Evolutionary conservation across 176 grass and related monocot genomes (phyloP).

Genomic region (Eragrostis curvula): DNA sequence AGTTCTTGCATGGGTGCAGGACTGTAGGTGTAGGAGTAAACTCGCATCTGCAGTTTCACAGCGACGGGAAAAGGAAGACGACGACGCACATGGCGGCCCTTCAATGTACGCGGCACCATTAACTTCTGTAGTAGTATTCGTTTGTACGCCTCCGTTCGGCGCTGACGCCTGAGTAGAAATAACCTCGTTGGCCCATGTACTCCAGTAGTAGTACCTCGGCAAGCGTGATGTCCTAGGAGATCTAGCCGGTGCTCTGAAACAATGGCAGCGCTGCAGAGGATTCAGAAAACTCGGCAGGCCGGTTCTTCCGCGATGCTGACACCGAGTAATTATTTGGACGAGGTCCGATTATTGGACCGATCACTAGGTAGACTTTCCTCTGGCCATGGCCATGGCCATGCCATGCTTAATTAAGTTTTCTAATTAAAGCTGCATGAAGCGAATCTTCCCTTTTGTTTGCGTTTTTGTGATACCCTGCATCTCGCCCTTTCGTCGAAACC

Average conservation of each 20-base stretch:
- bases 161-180: neutral
- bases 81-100: slow-evolving; percentile 17
- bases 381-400: too few species aligned
- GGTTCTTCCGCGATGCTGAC: neutral
- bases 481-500: slow-evolving; percentile 6
- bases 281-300: neutral
- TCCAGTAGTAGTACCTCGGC: slow-evolving; percentile 25
- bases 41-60: neutral
- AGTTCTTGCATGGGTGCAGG: neutral
- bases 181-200: neutral
- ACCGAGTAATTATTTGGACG: neutral
- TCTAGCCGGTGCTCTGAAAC: slow-evolving; percentile 43
- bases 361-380: neutral
- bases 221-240: slow-evolving; percentile 44
- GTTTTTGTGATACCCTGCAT: neutral
- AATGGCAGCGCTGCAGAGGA: slow-evolving; percentile 14
- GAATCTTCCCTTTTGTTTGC: slow-evolving; percentile 32
- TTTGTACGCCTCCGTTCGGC: neutral
- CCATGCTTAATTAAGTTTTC: slow-evolving; percentile 30
- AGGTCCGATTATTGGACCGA: neutral
- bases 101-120: neutral
- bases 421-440: neutral
- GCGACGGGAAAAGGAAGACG: neutral
- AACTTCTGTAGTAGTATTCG: too few species aligned
- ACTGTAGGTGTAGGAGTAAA: neutral